Conservation (phyloP, 495 filamentous ascomycete species). For the Neurospora sp. region DNA sequence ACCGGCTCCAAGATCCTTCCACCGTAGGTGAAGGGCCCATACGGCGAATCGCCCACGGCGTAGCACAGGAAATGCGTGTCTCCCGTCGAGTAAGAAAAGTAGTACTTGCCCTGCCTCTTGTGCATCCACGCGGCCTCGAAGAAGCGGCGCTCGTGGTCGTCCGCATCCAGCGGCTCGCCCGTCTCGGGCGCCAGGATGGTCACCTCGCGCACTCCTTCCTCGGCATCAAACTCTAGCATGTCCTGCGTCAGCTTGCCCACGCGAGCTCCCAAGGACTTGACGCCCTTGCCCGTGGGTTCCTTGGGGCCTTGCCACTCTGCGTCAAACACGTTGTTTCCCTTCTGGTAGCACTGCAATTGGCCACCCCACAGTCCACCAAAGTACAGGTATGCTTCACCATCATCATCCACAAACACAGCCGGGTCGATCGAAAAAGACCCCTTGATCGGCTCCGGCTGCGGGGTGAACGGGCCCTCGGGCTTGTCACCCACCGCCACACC, state of each 20-base stretch:
- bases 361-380: conserved; percentile 66
- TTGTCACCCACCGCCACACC: conserved; percentile 44
- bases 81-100: conserved; percentile 67
- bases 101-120: conserved; percentile 53
- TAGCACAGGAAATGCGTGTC: conserved; percentile 64
- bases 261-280: conserved; percentile 44
- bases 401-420: conserved; percentile 53
- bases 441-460: conserved; percentile 47
- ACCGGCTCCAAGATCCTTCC: conserved; percentile 65
- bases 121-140: conserved; percentile 75
- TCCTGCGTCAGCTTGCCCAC: conserved; percentile 51
- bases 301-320: conserved; percentile 34
- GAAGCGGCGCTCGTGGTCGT: conserved; percentile 65
- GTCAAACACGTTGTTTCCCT: conserved; percentile 39
- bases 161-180: conserved; percentile 45
- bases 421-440: conserved; percentile 57
- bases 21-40: conserved; percentile 60
- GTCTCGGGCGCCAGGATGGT: conserved; percentile 48
- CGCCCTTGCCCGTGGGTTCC: conserved; percentile 43
- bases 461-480: conserved; percentile 47
- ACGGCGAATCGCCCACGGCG: conserved; percentile 47
- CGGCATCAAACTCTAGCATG: conserved; percentile 46
- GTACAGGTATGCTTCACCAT: conserved; percentile 50
- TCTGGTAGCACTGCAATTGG: conserved; percentile 48
- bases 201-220: conserved; percentile 36